Conservation (phyloP, 352 stramenopile species). For the Porosira glacialis region DNA sequence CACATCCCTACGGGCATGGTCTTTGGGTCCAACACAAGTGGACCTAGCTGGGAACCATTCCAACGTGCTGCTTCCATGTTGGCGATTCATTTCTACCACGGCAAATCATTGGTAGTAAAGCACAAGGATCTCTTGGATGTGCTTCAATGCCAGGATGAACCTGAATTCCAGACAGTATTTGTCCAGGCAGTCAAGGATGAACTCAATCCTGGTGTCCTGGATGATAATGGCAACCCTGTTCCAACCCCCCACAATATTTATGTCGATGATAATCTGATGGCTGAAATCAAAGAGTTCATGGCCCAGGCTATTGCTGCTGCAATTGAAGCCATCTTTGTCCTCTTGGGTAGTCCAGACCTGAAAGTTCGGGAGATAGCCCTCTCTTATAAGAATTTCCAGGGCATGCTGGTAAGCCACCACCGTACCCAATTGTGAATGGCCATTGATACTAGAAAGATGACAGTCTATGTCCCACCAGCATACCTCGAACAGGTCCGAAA, state of each 20-base stretch:
- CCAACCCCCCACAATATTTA: conserved; percentile 1
- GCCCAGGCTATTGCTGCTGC: neutral
- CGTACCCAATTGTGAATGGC: conserved; percentile 14
- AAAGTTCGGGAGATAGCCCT: conserved; percentile 6
- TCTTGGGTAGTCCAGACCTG: conserved; percentile 24
- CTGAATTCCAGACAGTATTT: neutral
- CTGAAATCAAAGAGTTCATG: neutral
- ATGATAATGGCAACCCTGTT: neutral
- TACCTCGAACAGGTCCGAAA: conserved; percentile 14
- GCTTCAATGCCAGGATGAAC: conserved; percentile 14
- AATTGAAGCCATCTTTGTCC: conserved; percentile 34
- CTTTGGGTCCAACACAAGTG: conserved; percentile 19
- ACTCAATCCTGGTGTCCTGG: neutral
- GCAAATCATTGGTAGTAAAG: conserved; percentile 17
- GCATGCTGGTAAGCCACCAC: neutral
- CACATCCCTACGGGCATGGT: conserved; percentile 27
- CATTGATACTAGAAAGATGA: conserved; percentile 6
- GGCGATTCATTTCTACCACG: neutral
- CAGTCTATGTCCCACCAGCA: conserved; percentile 14
- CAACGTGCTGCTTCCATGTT: conserved; percentile 12
- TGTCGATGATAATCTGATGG: conserved; percentile 26
- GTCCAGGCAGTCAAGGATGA: neutral
- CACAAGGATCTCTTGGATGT: conserved; percentile 13
- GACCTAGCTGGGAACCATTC: conserved; percentile 30
- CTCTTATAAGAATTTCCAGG: conserved; percentile 34